Conservation (phyloP, 495 filamentous ascomycete species). For the Thermochaetoides thermophila region DNA sequence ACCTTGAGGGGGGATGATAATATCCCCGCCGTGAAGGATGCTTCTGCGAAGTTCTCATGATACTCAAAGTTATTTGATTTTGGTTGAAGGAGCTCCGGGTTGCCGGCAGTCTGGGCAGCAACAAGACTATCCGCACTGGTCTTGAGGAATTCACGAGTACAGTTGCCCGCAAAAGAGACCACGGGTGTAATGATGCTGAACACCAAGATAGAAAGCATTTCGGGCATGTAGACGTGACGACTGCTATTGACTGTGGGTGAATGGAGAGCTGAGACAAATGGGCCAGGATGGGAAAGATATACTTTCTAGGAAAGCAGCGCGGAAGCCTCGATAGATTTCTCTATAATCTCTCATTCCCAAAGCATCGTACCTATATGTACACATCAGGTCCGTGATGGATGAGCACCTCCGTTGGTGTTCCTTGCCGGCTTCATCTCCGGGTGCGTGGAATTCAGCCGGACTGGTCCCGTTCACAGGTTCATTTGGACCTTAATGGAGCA, state of each 20-base stretch:
- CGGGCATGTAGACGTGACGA: too few relatives aligned
- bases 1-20: conserved; percentile 28
- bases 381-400: too few relatives aligned
- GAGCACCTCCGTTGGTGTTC: too few relatives aligned
- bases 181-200: conserved; percentile 1
- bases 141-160: conserved; percentile 27
- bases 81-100: conserved; percentile 17
- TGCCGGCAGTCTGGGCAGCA: conserved; percentile 29
- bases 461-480: too few relatives aligned
- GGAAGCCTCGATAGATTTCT: too few relatives aligned
- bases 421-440: too few relatives aligned
- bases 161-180: conserved; percentile 11
- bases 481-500: too few relatives aligned
- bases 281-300: neutral
- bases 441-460: too few relatives aligned
- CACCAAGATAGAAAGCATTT: neutral
- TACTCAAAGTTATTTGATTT: conserved; percentile 11
- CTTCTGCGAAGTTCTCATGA: conserved; percentile 22
- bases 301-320: neutral
- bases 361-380: too few relatives aligned
- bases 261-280: neutral
- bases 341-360: too few relatives aligned
- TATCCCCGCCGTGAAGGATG: conserved; percentile 22
- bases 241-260: neutral
- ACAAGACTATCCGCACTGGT: conserved; percentile 26